Percentiles rank a stretch among this genome's conserved stretches.
These are phyloP conservation scores for Stentor coeruleus DNA, from an alignment of 73 alveolate species.

Conservation along the genomic window DNA sequence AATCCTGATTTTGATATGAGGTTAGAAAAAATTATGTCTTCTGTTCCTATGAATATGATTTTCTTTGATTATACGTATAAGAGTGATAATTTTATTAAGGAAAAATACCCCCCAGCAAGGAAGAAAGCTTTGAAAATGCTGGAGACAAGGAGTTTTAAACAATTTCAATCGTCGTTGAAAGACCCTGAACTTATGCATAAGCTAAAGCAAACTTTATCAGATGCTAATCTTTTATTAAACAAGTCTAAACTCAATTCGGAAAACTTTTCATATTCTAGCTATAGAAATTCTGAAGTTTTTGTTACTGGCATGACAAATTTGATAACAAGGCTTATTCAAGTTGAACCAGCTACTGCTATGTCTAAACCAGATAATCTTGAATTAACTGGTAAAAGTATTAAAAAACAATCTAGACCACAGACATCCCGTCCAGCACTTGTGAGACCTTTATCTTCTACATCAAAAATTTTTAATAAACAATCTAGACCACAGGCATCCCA, in stretches of 20 bases:
- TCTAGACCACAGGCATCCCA: background rate
- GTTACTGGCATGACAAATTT: background rate
- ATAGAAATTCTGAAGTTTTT: background rate
- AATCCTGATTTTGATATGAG: background rate
- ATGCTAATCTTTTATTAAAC: background rate
- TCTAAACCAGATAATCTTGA: background rate
- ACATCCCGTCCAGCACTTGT: background rate
- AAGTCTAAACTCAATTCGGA: background rate
- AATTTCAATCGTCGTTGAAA: background rate
- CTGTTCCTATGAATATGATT: too few species aligned
- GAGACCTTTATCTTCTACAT: background rate
- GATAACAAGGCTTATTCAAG: background rate
- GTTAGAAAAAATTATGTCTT: background rate
- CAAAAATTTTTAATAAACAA: background rate
- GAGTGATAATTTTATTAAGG: background rate
- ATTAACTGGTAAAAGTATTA: background rate
- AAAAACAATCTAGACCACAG: background rate
- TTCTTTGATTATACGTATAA: background rate
- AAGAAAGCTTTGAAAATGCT: background rate
- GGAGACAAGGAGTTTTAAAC: background rate
- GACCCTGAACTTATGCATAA: background rate
- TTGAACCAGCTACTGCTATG: background rate
- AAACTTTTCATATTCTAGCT: background rate
- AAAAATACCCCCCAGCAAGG: background rate
- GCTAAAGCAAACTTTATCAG: background rate